Evolutionary conservation across 352 stramenopile genomes (phyloP), one percentile per base, ranked within the genome.

Genomic region (Pythium biforme): DNA sequence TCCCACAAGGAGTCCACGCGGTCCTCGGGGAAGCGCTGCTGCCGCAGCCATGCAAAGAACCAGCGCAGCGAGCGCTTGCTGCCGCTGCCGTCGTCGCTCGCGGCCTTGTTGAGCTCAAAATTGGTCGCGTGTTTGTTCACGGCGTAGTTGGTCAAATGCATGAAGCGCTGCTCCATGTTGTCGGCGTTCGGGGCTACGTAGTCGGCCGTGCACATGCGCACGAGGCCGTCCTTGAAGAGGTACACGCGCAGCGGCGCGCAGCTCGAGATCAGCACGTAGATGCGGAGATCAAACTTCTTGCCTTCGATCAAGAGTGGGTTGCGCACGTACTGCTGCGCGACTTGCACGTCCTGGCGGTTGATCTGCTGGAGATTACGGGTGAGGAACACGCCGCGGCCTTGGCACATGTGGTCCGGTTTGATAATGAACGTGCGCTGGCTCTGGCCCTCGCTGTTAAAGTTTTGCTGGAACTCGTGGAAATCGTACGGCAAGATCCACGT

Each of bases 401-500:
- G 86, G 51, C 86, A 93, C 53, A 75, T 88, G 68, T 93, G 81
- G 50, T 94, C 91, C 2, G 96, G 97, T 52, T 99, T 99, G 39
- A 99, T 77, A 56, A 99, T 99, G 59, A 97, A 99, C 4, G 92
- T 97, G 41, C 76, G 78, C 58, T 95, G 88, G 48, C 85, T 95
- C n/a, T 86, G 66, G n/a, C 92, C 94, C 47, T 90, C 82, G 15
- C 71, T 66, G 55, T 95, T 88, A 69, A 98, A 98, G 48, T 98
- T 74, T 31, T 85, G 75, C 62, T 94, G 83, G 64, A 99, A 98
- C 27, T 97, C 85, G 50, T 86, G 78, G 46, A 97, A 81, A 62
- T 98, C 94, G 49, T 95, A 90, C 20, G 97, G 97, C n/a, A 99
- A 76, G 29, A 99, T 96, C 88, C 94, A 99, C 20, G 97, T 99